Conservation (phyloP, 75 land plant species). For the Azolla pinnata region DNA sequence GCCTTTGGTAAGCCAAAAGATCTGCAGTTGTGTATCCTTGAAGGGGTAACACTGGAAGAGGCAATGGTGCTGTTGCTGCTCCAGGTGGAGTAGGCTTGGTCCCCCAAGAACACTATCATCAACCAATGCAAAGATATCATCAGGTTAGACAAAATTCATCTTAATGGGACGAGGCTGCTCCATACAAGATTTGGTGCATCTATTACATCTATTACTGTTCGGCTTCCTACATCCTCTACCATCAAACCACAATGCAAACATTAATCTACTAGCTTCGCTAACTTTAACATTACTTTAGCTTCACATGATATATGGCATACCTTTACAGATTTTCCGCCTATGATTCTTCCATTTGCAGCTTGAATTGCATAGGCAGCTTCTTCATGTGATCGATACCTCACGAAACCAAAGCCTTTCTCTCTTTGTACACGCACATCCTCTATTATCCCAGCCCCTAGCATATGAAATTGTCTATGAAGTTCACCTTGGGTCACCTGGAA, state of each 20-base stretch:
- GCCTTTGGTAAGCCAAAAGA: constrained; percentile 63
- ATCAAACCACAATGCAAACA: no score
- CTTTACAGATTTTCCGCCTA: constrained; percentile 81
- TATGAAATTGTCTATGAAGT: constrained; percentile 76
- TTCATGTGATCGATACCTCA: constrained; percentile 81
- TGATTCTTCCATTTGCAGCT: constrained; percentile 62
- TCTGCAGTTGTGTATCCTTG: constrained; percentile 59
- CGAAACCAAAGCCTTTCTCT: constrained; percentile 98
- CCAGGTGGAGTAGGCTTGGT: constrained; percentile 98
- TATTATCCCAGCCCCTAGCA: constrained; percentile 76
- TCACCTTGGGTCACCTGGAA: constrained; percentile 74
- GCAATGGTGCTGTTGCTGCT: constrained; percentile 63
- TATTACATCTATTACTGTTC: no score
- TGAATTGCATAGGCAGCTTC: constrained; percentile 94
- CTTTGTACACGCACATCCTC: constrained; percentile 92
- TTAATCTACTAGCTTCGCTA: no score
- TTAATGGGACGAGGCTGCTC: no score
- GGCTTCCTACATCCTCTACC: no score
- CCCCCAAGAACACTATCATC: constrained; percentile 90
- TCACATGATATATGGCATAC: constrained; percentile 28
- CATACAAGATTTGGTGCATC: no score
- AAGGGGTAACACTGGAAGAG: constrained; percentile 43
- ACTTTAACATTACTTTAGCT: background rate
- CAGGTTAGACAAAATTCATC: background rate
- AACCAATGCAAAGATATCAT: background rate